Evolutionary conservation across 768 basidiomycete genomes (phyloP).

Genomic region (Suillus ampliporus): DNA sequence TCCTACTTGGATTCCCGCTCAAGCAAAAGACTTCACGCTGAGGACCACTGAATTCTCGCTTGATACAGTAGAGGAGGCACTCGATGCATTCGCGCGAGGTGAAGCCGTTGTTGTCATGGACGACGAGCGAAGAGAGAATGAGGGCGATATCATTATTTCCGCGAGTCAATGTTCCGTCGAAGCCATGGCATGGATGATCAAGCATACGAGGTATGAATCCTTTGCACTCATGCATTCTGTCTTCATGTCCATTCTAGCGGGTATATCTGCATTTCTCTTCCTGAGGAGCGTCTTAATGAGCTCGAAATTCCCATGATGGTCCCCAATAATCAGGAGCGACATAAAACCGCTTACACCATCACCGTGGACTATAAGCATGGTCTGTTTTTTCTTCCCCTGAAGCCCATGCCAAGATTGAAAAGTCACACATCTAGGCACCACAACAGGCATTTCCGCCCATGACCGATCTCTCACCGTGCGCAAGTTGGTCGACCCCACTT

Average conservation of each 20-base stretch:
- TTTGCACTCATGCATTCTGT: neutral
- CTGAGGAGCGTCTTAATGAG: conserved; percentile 72
- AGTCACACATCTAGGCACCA: conserved; percentile 61
- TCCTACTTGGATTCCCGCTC: conserved; percentile 28
- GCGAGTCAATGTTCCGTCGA: conserved; percentile 86
- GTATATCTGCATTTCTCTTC: conserved; percentile 90
- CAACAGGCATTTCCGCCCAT: conserved; percentile 96
- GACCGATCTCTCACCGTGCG: conserved; percentile 90
- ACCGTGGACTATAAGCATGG: conserved; percentile 95
- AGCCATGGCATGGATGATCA: conserved; percentile 99
- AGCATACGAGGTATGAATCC: conserved; percentile 81
- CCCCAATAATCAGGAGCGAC: conserved; percentile 85
- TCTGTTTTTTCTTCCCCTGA: conserved; percentile 31
- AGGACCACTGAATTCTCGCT: conserved; percentile 61
- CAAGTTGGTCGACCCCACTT: conserved; percentile 70
- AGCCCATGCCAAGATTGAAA: neutral
- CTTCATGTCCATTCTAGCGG: conserved; percentile 59
- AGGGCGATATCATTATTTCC: conserved; percentile 94
- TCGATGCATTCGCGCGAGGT: conserved; percentile 75
- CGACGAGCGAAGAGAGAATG: conserved; percentile 94
- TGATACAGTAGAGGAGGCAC: conserved; percentile 80
- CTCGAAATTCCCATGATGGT: conserved; percentile 95
- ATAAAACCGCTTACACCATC: conserved; percentile 93
- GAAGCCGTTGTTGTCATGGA: conserved; percentile 98
- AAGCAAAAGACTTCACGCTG: conserved; percentile 20